A percentile compares a stretch with the other conserved stretches of the same genome.
Evolutionary conservation across 2,329 filamentous ascomycete genomes (phyloP).

Genomic region (Cercospora nicotianae): DNA sequence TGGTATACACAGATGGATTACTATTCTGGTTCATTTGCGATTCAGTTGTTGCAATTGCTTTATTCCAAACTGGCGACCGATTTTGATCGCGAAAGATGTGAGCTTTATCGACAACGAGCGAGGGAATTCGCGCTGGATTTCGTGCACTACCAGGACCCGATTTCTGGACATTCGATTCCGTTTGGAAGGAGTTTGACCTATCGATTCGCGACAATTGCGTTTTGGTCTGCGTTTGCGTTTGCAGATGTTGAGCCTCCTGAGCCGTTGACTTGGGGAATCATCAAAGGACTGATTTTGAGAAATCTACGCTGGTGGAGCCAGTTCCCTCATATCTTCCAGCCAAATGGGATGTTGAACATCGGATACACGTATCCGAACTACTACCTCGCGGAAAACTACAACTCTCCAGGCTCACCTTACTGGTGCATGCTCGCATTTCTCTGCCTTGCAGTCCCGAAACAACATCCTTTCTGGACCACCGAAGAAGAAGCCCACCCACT

Average conservation of each 20-base stretch:
- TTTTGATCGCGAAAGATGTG: slow-evolving; percentile 63
- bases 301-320: slow-evolving; percentile 79
- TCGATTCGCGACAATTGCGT: slow-evolving; percentile 81
- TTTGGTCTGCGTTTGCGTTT: slow-evolving; percentile 77
- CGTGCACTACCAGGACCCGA: slow-evolving; percentile 71
- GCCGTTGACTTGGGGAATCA: slow-evolving; percentile 74
- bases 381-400: slow-evolving; percentile 82
- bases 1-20: slow-evolving; percentile 84
- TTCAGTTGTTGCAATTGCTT: slow-evolving; percentile 75
- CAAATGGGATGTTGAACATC: slow-evolving; percentile 71
- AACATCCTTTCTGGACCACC: slow-evolving; percentile 74
- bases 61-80: slow-evolving; percentile 71
- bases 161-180: slow-evolving; percentile 67
- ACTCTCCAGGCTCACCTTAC: slow-evolving; percentile 70
- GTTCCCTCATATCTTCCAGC: slow-evolving; percentile 71
- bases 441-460: slow-evolving; percentile 66
- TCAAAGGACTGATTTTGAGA: slow-evolving; percentile 72
- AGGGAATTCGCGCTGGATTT: slow-evolving; percentile 68
- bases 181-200: slow-evolving; percentile 79
- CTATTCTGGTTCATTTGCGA: slow-evolving; percentile 79
- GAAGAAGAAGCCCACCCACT: slow-evolving; percentile 57
- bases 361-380: slow-evolving; percentile 79
- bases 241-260: slow-evolving; percentile 70
- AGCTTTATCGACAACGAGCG: slow-evolving; percentile 69
- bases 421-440: slow-evolving; percentile 80